phyloP scores from a whole-genome alignment of 345 rosid species.

The Eucalyptus viminalis region DNA sequence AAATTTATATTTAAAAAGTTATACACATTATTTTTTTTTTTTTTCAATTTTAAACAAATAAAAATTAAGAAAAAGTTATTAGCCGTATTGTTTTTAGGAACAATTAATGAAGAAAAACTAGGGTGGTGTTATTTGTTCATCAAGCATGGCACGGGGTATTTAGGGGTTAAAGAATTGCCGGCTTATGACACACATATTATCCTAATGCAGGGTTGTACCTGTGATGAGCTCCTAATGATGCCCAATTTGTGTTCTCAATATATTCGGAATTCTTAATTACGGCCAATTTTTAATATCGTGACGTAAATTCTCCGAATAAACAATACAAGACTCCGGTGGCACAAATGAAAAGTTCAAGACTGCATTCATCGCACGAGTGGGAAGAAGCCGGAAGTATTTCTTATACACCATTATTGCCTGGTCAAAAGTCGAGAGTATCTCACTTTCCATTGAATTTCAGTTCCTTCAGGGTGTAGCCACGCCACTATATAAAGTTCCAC shows the following conservation, averaged over 20 bases:
- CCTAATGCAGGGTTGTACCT: neutral
- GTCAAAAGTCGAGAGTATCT: neutral
- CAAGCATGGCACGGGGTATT: no score
- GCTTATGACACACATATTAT: neutral
- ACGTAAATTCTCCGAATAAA: neutral
- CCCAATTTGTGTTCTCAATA: neutral
- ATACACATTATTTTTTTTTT: no score
- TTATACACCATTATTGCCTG: neutral
- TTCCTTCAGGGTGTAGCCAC: neutral
- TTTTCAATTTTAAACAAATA: no score
- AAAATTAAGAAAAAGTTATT: no score
- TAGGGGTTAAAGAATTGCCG: no score
- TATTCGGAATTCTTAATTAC: neutral
- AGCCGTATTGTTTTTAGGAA: no score
- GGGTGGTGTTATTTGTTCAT: no score
- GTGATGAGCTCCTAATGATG: neutral
- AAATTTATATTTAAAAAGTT: no score
- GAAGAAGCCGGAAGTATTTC: neutral
- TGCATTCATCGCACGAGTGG: neutral
- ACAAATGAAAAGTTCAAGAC: neutral
- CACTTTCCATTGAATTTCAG: neutral
- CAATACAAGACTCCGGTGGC: neutral
- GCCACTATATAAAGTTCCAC: neutral
- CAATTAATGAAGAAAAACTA: no score
- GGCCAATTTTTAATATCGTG: neutral